Percentiles rank a stretch among this genome's conserved stretches.
phyloP scores from a whole-genome alignment of 148 eudicot species.

The Simmondsia chinensis region DNA sequence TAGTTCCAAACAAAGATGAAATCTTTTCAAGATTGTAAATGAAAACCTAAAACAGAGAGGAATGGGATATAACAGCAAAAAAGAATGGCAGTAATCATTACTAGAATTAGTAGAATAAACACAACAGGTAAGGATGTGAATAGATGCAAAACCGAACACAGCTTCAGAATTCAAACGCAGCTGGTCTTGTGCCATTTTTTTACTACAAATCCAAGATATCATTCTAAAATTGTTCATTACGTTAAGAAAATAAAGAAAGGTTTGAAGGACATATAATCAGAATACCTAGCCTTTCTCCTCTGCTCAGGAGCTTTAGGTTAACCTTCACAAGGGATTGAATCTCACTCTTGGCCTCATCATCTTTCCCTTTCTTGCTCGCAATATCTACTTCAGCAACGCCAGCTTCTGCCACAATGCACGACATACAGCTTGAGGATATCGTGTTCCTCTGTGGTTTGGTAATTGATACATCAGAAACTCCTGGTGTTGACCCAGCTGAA shows the following conservation, averaged over 20 bases:
- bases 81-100: no score
- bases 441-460: constrained; percentile 11
- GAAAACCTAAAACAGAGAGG: no score
- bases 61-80: no score
- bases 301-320: constrained; percentile 53
- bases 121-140: no score
- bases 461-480: constrained; percentile 11
- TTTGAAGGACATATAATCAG: not conserved
- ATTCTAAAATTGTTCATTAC: not conserved
- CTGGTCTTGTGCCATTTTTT: no score
- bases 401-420: constrained; percentile 8
- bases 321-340: constrained; percentile 85
- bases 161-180: no score
- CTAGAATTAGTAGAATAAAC: no score
- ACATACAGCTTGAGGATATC: constrained; percentile 12
- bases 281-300: constrained; percentile 61
- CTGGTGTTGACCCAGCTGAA: constrained; percentile 8
- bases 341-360: constrained; percentile 52
- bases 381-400: constrained; percentile 4
- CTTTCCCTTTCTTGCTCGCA: constrained; percentile 16
- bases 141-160: no score
- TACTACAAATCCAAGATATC: no score
- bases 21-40: no score
- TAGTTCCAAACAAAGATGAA: no score
- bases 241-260: not conserved